Percentiles rank a stretch among this genome's conserved stretches.
phyloP scores from a whole-genome alignment of 805 yeast genomes.

The Cephaloascus albidus region DNA sequence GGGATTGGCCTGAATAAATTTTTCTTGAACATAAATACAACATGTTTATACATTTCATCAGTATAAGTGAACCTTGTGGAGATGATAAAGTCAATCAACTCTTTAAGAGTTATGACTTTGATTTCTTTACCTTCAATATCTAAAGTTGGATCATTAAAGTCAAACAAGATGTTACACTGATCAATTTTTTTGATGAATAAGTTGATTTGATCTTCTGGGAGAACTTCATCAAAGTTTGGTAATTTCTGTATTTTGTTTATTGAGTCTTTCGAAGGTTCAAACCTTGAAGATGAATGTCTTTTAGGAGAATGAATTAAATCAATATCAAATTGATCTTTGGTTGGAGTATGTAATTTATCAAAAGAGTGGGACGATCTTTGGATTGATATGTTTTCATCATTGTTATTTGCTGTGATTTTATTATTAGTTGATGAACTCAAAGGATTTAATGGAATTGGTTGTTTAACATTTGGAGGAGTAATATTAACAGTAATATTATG shows the following conservation, averaged over 20 bases:
- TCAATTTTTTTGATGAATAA: constrained; percentile 82
- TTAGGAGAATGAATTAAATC: constrained; percentile 78
- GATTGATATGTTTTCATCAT: constrained; percentile 6
- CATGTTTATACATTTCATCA: constrained; percentile 83
- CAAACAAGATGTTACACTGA: constrained; percentile 91
- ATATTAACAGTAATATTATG: constrained; percentile 3
- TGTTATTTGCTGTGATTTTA: not conserved
- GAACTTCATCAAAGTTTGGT: constrained; percentile 82
- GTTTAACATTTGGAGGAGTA: constrained; percentile 6
- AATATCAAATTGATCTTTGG: constrained; percentile 60
- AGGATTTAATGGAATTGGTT: constrained; percentile 5
- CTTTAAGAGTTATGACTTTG: constrained; percentile 79
- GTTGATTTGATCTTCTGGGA: constrained; percentile 66
- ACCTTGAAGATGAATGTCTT: constrained; percentile 86
- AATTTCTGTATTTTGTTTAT: constrained; percentile 52
- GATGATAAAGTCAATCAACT: constrained; percentile 79
- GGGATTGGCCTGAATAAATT: constrained; percentile 95
- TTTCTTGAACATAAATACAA: constrained; percentile 79
- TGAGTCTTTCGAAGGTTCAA: constrained; percentile 57
- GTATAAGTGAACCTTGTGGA: constrained; percentile 78
- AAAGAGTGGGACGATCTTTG: constrained; percentile 41
- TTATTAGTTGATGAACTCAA: too few relatives aligned
- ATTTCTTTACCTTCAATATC: constrained; percentile 91
- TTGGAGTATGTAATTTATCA: constrained; percentile 51
- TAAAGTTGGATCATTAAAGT: constrained; percentile 85